Base-by-base conservation (phyloP, 768 basidiomycete genomes). In the Kwoniella mangroviensis region DNA sequence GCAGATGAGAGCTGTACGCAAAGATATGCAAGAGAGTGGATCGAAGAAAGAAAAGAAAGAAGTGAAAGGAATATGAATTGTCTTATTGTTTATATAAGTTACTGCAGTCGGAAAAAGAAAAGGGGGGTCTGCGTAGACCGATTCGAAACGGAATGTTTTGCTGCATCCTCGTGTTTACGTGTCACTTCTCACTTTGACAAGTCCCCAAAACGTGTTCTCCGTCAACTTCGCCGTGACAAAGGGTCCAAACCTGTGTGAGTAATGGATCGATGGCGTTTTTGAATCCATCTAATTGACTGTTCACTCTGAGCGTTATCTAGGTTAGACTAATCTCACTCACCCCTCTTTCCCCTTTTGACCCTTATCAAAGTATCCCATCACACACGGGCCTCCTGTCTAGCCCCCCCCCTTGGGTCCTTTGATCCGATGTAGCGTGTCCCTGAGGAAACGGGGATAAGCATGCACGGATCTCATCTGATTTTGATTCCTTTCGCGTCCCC, bases 11-110 rank as follows among this genome's bases (percentile, higher is more conserved):
- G 45, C 45, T 49, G 19, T 49, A 49, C 45, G 45, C 45, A 49
- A 49, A 49, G 45, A 49, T 49, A 49, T 34, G n/a, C 24, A 19
- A 19, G 51, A 40, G 9, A 63, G 21, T 40, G 21, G 24, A 51
- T 63, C 28, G 43, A 51, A 53, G 65, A 68, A 68, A 45, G 67
- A 68, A 34, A 61, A 60, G 26, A 49, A 51, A 56, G 56, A 61
- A 60, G 22, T 51, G 55, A 19, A 28, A 42, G 64, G 55, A 34
- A 22, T 17, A 24, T 28, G 45, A 15, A 42, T 63, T 13, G 13
- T 15, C 45, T 21, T 51, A 40, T 53, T 56, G 13, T 65, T 26
- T 56, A 56, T 24, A 51, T 60, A 13, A n/a, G 40, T 19, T 59
- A 17, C 42, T 11, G 56, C 40, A 28, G 26, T 17, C 40, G 56